Conservation (phyloP, 2,329 filamentous ascomycete species). For the Claviceps africana region DNA sequence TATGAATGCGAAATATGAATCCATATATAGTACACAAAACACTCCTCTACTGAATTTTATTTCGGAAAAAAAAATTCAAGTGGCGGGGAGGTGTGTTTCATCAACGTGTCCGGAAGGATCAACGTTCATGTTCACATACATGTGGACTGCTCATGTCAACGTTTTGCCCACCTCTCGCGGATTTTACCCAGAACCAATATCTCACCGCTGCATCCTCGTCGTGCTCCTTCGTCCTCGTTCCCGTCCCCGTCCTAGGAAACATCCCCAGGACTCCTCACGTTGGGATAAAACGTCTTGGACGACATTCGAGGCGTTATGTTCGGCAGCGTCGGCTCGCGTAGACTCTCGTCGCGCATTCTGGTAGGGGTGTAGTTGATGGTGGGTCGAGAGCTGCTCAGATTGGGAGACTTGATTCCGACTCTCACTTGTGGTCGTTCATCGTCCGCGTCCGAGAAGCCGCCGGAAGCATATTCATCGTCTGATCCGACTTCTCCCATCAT, state of each 20-base stretch:
- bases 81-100: too few species aligned
- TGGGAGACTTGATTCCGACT: slow-evolving; percentile 45
- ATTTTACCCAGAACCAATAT: too few species aligned
- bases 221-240: background rate
- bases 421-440: slow-evolving; percentile 39
- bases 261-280: slow-evolving; percentile 22
- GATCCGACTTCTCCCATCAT: slow-evolving; percentile 49
- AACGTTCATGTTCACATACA: too few species aligned
- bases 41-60: too few species aligned
- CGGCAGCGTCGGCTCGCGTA: slow-evolving; percentile 20
- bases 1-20: too few species aligned
- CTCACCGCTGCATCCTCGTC: too few species aligned
- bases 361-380: slow-evolving; percentile 17
- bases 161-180: too few species aligned
- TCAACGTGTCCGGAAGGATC: too few species aligned
- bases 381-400: slow-evolving; percentile 40
- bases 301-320: slow-evolving; percentile 29
- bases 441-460: slow-evolving; percentile 68
- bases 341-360: slow-evolving; percentile 20
- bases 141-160: too few species aligned
- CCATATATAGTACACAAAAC: too few species aligned
- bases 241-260: slow-evolving; percentile 12
- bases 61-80: too few species aligned
- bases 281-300: slow-evolving; percentile 19
- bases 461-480: slow-evolving; percentile 62